Evolutionary conservation across 176 grass and related monocot species (phyloP).

Genomic region (Carex littledalei): DNA sequence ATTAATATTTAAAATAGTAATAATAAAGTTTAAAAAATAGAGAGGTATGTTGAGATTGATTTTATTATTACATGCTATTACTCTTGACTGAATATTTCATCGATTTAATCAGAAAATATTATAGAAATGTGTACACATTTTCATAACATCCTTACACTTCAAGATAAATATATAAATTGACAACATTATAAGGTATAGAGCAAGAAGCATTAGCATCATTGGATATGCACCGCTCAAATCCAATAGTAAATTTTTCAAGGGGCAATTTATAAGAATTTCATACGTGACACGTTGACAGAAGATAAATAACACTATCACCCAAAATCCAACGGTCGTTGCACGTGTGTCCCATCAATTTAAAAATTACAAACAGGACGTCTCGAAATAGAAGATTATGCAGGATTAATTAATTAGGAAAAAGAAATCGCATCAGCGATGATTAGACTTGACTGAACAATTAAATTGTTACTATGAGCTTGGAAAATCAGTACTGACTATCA

Average conservation of each 20-base stretch:
- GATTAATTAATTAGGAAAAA: neutral
- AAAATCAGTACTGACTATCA: too few species aligned
- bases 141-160: too few species aligned
- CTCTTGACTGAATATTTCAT: too few species aligned
- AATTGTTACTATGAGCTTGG: neutral
- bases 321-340: neutral
- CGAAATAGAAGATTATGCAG: neutral
- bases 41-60: too few species aligned
- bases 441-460: neutral
- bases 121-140: too few species aligned
- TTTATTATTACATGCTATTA: too few species aligned
- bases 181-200: too few species aligned
- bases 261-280: neutral
- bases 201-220: neutral
- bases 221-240: neutral
- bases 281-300: neutral
- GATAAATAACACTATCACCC: neutral
- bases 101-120: too few species aligned
- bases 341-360: constrained; percentile 3
- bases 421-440: neutral
- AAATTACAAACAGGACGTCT: neutral
- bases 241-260: neutral
- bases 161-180: too few species aligned
- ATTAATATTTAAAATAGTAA: too few species aligned
- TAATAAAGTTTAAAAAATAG: too few species aligned